Base-by-base conservation (phyloP, 2,329 filamentous ascomycete genomes). In the Pochonia chlamydosporia region DNA sequence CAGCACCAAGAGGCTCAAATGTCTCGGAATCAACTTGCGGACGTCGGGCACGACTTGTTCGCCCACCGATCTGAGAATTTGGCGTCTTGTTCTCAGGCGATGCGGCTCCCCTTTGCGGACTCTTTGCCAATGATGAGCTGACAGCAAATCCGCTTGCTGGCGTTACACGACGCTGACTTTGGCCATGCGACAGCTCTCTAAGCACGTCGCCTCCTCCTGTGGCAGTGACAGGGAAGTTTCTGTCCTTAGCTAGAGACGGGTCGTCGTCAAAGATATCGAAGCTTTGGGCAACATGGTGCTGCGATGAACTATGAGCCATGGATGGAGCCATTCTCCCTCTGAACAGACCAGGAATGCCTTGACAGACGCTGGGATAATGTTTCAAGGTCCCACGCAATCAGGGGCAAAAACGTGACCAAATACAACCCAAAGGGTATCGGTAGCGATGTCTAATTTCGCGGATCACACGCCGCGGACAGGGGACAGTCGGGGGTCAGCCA, bases 1-100 rank as follows among this genome's bases (percentile, higher is more conserved):
- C 61, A 13, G 54, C 55, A 53, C 60, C 57, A 24, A 66, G 57
- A 42, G 63, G 62, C 46, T 63, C 60, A 48, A 67, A 68, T 2
- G 56, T 63, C 24, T 64, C 59, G n/a, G 52, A 45, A 25, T 62
- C 58, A 41, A 63, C 53, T 26, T 57, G 54, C 16, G 62, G 58
- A n/a, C 63, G 65, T 31, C 60, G 60, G 49, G 40, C 46, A 16
- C 57, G 58, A 42, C 50, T 43, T 44, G 53, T 50, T 41, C 57
- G 57, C 43, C 58, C 45, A 25, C 42, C 21, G 21, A 40, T 26
- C 39, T 52, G 52, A 18, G 43, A 9, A 35, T 54, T 54, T 39
- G 33, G 30, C 28, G 47, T 23, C 23, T 48, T 46, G 26, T 50
- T 37, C 36, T 56, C 52, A 23, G 46, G 42, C 31, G 46, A 45